These are phyloP conservation scores for Penicillium sp. DNA, from an alignment of 2,329 filamentous ascomycete genomes.

Conservation along the genomic window DNA sequence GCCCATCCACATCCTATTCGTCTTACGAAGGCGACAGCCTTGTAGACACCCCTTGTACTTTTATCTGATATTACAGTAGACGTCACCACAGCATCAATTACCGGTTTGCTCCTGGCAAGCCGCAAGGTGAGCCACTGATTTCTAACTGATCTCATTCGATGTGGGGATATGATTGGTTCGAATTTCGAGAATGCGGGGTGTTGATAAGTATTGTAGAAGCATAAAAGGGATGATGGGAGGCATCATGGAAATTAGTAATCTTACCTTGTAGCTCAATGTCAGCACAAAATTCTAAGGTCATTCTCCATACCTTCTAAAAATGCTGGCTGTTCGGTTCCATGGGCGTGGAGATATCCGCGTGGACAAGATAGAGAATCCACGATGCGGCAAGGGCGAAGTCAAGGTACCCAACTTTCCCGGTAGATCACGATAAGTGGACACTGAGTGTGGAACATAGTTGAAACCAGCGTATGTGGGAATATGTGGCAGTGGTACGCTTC, in stretches of 20 bases:
- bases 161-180: background rate
- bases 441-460: conserved; percentile 15
- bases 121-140: background rate
- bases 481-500: conserved; percentile 25
- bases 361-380: conserved; percentile 34
- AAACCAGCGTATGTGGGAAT: conserved; percentile 35
- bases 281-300: background rate
- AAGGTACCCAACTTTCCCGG: conserved; percentile 23
- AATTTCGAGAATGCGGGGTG: background rate
- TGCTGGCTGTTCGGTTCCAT: conserved; percentile 34
- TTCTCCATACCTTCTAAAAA: background rate
- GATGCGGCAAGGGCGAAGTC: conserved; percentile 58
- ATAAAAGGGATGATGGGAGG: background rate
- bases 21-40: background rate
- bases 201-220: background rate
- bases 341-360: conserved; percentile 38
- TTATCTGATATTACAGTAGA: background rate
- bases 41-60: background rate
- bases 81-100: background rate
- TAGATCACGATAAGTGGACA: conserved; percentile 6
- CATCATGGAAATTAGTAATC: background rate
- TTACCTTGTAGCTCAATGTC: background rate
- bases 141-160: background rate
- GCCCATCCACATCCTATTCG: background rate
- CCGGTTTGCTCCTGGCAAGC: background rate